Percentiles rank a stretch among this genome's conserved stretches.
These are phyloP conservation scores for Coriaria nepalensis DNA, from an alignment of 306 rosid species.

Conservation along the genomic window DNA sequence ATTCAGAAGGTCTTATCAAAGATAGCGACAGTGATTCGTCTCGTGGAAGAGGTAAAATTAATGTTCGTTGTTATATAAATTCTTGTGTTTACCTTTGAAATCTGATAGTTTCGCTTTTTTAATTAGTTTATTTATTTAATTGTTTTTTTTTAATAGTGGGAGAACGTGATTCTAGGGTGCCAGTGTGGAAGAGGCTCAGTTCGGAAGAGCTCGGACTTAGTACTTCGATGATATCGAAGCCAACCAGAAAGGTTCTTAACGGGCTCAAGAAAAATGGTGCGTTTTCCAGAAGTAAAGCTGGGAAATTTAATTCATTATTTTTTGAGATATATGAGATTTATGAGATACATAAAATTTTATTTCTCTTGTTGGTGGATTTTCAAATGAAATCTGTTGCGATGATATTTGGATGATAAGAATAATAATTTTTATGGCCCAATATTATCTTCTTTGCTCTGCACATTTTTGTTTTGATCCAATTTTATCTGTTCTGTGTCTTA, in stretches of 20 bases:
- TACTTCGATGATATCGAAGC: constrained; percentile 47
- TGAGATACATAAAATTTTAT: no score
- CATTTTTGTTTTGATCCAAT: background rate
- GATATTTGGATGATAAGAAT: no score
- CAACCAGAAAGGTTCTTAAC: constrained; percentile 55
- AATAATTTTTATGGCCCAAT: no score
- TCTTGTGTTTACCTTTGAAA: background rate
- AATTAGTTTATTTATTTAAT: no score
- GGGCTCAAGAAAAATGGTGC: constrained; percentile 53
- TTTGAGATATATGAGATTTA: no score
- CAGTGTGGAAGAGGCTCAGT: constrained; percentile 49
- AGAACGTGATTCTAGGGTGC: constrained; percentile 25
- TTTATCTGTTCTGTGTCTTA: constrained; percentile 8
- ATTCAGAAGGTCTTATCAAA: constrained; percentile 13
- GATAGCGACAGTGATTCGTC: constrained; percentile 10
- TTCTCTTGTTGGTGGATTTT: no score
- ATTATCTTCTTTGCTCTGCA: no score
- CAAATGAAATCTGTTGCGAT: no score
- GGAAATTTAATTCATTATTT: no score
- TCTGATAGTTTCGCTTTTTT: constrained; percentile 1
- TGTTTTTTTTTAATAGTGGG: constrained; percentile 7
- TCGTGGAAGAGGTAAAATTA: constrained; percentile 33
- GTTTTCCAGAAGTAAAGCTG: no score
- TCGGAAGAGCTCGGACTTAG: constrained; percentile 67
- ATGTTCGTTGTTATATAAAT: background rate